phyloP scores from a whole-genome alignment of 2,329 filamentous ascomycete species.

The Shiraia sp. region DNA sequence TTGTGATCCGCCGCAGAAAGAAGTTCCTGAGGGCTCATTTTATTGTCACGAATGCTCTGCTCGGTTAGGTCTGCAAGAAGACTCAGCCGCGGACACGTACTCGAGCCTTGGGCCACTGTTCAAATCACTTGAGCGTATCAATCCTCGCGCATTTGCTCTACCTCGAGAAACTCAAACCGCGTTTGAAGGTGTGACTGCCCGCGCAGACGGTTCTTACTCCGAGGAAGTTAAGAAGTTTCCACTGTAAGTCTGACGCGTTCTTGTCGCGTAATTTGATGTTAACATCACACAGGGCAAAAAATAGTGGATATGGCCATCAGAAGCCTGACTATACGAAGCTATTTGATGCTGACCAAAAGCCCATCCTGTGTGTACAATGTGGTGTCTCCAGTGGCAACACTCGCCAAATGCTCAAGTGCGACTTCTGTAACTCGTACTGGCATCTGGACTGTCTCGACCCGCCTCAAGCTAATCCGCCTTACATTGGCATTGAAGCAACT shows the following conservation, averaged over 20 bases:
- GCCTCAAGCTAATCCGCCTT: slow-evolving; percentile 77
- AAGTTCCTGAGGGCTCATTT: slow-evolving; percentile 58
- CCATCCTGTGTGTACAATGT: slow-evolving; percentile 79
- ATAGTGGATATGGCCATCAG: slow-evolving; percentile 47
- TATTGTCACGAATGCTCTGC: slow-evolving; percentile 66
- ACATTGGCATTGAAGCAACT: slow-evolving; percentile 52
- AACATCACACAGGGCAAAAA: slow-evolving; percentile 41
- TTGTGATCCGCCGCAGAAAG: slow-evolving; percentile 70
- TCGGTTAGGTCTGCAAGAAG: slow-evolving; percentile 29
- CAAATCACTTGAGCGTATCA: slow-evolving; percentile 67
- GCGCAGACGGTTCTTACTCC: slow-evolving; percentile 78
- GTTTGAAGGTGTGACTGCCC: slow-evolving; percentile 80
- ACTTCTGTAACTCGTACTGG: slow-evolving; percentile 80
- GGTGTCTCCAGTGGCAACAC: slow-evolving; percentile 64
- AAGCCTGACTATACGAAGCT: slow-evolving; percentile 60
- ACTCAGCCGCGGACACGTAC: slow-evolving; percentile 22
- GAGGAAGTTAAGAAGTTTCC: slow-evolving; percentile 61
- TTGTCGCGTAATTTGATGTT: slow-evolving; percentile 29
- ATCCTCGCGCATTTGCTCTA: slow-evolving; percentile 71
- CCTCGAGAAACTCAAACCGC: slow-evolving; percentile 71
- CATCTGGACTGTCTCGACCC: slow-evolving; percentile 92
- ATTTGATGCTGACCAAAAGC: slow-evolving; percentile 71
- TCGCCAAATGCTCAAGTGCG: slow-evolving; percentile 82
- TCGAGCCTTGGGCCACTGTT: slow-evolving; percentile 64
- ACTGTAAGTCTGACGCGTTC: slow-evolving; percentile 59